Conservation (phyloP, 2,329 filamentous ascomycete genomes). For the Tricladium varicosporioides region DNA sequence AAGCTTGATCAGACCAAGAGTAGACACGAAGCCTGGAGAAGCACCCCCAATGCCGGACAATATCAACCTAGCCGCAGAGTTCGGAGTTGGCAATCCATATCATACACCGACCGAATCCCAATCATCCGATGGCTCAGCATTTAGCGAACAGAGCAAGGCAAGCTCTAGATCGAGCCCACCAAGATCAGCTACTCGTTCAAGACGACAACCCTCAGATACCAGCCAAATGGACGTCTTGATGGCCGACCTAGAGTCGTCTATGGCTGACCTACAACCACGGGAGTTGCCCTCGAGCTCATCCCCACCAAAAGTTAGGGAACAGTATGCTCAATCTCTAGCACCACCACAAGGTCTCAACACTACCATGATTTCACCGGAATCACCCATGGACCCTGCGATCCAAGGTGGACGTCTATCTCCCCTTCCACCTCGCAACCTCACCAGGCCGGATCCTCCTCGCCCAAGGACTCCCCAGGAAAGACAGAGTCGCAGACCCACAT, state of each 20-base stretch:
- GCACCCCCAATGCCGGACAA: slow-evolving; percentile 27
- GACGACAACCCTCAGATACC: slow-evolving; percentile 38
- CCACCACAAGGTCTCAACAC: slow-evolving; percentile 15
- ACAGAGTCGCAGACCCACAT: slow-evolving; percentile 18
- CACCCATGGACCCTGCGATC: slow-evolving; percentile 46
- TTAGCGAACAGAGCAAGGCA: slow-evolving; percentile 55
- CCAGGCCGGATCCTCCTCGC: slow-evolving; percentile 10
- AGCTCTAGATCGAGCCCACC: slow-evolving; percentile 63
- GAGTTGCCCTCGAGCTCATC: slow-evolving; percentile 32
- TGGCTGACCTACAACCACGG: slow-evolving; percentile 40
- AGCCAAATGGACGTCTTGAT: slow-evolving; percentile 51
- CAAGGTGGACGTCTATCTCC: slow-evolving; percentile 40
- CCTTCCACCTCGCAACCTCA: slow-evolving; percentile 15
- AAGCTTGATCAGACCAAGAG: slow-evolving; percentile 28
- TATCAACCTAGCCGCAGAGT: slow-evolving; percentile 57
- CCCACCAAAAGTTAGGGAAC: slow-evolving; percentile 21
- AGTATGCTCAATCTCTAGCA: slow-evolving; percentile 14
- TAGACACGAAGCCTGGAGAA: slow-evolving; percentile 21
- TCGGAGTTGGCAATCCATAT: slow-evolving; percentile 61
- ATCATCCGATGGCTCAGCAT: slow-evolving; percentile 62
- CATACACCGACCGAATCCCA: slow-evolving; percentile 63
- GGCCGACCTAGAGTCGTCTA: slow-evolving; percentile 53
- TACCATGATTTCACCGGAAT: slow-evolving; percentile 37
- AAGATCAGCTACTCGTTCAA: slow-evolving; percentile 37
- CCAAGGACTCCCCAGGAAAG: slow-evolving; percentile 5